phyloP scores from a whole-genome alignment of 768 basidiomycete genomes.

The Lyophyllum semitale region DNA sequence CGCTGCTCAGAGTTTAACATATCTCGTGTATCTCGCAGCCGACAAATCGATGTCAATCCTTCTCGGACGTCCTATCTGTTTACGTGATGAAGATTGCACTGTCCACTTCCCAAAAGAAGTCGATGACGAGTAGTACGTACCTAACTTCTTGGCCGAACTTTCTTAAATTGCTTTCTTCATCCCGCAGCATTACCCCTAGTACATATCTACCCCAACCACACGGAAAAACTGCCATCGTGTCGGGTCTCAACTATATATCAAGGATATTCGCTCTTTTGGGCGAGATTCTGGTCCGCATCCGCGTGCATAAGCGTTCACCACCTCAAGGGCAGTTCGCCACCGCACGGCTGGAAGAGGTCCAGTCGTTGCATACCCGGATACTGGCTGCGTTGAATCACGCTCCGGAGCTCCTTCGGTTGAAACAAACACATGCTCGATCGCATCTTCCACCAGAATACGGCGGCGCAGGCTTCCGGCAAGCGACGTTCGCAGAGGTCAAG shows the following conservation, averaged over 20 bases:
- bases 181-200: constrained; percentile 74
- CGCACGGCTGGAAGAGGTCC: constrained; percentile 81
- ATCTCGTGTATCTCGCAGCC: constrained; percentile 45
- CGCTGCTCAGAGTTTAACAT: constrained; percentile 3
- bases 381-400: constrained; percentile 72
- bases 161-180: constrained; percentile 18
- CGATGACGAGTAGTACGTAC: constrained; percentile 85
- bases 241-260: constrained; percentile 85
- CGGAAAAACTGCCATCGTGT: constrained; percentile 81
- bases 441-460: constrained; percentile 61
- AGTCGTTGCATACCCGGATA: constrained; percentile 77
- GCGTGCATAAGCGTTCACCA: constrained; percentile 84
- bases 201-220: constrained; percentile 87
- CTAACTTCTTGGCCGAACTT: constrained; percentile 28
- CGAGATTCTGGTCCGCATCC: constrained; percentile 84
- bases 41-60: constrained; percentile 91
- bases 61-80: constrained; percentile 79
- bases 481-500: constrained; percentile 85
- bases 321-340: constrained; percentile 86
- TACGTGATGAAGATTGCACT: constrained; percentile 90
- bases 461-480: constrained; percentile 75
- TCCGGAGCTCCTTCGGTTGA: constrained; percentile 75
- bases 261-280: constrained; percentile 85
- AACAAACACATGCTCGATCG: constrained; percentile 50
- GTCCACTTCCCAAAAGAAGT: constrained; percentile 86